phyloP scores from a whole-genome alignment of 176 grass and related monocot genomes.

The Puccinellia tenuiflora region DNA sequence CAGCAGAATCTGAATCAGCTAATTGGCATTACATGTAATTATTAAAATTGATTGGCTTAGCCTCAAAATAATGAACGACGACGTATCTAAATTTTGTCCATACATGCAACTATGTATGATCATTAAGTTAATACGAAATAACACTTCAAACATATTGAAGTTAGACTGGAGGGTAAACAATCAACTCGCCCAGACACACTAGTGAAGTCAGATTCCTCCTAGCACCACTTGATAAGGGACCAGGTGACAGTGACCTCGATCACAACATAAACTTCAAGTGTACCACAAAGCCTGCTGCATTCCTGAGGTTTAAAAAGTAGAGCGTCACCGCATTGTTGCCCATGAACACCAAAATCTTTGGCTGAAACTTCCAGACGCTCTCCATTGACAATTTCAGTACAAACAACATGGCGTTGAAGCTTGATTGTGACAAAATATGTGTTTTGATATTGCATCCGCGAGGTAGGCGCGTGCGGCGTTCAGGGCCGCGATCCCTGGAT shows the following conservation, averaged over 20 bases:
- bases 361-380: background rate
- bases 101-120: background rate
- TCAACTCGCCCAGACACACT: background rate
- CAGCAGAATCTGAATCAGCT: background rate
- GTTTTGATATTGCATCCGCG: too few species aligned
- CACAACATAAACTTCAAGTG: background rate
- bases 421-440: too few species aligned
- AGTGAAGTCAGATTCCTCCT: background rate
- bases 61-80: background rate
- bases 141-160: background rate
- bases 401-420: background rate
- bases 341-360: background rate
- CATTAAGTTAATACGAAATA: background rate
- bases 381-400: background rate
- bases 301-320: background rate
- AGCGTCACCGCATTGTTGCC: background rate
- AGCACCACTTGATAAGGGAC: background rate
- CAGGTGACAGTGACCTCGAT: background rate
- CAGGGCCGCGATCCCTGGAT: too few species aligned
- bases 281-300: background rate
- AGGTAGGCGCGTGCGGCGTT: too few species aligned
- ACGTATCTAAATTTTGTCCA: background rate
- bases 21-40: too few species aligned
- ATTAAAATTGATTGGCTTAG: background rate
- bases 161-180: background rate